Evolutionary conservation across 2,329 filamentous ascomycete species (phyloP).

Genomic region (Trichoderma polysporum): DNA sequence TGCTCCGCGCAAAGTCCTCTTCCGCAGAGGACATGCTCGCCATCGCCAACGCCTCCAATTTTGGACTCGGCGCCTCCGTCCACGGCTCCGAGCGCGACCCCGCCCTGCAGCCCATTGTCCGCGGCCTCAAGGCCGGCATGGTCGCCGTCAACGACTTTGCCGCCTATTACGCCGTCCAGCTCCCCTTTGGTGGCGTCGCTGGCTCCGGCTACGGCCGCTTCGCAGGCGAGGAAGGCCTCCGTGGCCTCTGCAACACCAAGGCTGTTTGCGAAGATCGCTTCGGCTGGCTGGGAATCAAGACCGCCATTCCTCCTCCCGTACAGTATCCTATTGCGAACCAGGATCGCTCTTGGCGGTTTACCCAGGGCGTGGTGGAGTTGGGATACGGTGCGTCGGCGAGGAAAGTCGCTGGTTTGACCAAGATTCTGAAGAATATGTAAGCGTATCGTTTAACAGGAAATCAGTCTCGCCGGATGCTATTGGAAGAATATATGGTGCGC

Average conservation of each 20-base stretch:
- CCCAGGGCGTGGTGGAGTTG: conserved; percentile 59
- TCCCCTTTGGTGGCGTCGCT: conserved; percentile 89
- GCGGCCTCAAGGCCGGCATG: conserved; percentile 77
- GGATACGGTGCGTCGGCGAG: conserved; percentile 51
- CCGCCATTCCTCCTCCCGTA: conserved; percentile 75
- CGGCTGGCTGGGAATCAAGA: conserved; percentile 62
- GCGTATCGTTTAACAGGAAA: neutral
- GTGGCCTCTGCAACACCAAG: conserved; percentile 84
- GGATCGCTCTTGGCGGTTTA: conserved; percentile 63
- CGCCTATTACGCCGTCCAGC: conserved; percentile 86
- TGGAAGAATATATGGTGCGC: neutral
- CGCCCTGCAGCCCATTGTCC: conserved; percentile 63
- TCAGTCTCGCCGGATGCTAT: neutral
- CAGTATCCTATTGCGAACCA: conserved; percentile 76
- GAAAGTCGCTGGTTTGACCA: conserved; percentile 42
- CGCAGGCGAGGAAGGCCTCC: conserved; percentile 83
- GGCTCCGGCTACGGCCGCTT: conserved; percentile 93
- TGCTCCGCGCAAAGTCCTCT: conserved; percentile 72
- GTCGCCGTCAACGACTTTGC: conserved; percentile 96
- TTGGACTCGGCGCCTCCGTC: conserved; percentile 84
- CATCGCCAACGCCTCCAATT: conserved; percentile 80
- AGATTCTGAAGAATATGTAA: conserved; percentile 46
- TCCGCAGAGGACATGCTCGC: conserved; percentile 62
- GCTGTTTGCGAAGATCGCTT: conserved; percentile 76
- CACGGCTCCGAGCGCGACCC: conserved; percentile 68